Percentiles rank a stretch among this genome's conserved stretches.
Evolutionary conservation across 2,329 filamentous ascomycete species (phyloP).

Genomic region (Neofusicoccum umdonicola): DNA sequence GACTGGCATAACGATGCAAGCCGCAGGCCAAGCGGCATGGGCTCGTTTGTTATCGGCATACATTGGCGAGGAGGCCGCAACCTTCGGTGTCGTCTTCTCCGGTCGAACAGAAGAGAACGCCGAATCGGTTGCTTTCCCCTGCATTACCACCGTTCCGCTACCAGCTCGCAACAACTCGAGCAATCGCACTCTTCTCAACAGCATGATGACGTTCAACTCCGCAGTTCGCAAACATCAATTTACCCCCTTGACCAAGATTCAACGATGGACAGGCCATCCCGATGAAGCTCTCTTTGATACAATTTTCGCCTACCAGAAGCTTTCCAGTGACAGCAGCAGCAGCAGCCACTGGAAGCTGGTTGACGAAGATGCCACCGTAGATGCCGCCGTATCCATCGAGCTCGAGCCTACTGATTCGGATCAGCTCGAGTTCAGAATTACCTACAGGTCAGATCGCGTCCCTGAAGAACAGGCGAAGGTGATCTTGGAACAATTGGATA

Average conservation of each 20-base stretch:
- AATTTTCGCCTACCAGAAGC: slow-evolving; percentile 77
- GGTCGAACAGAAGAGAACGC: slow-evolving; percentile 65
- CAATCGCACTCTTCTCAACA: slow-evolving; percentile 57
- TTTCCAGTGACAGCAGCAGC: slow-evolving; percentile 29
- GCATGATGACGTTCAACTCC: slow-evolving; percentile 65
- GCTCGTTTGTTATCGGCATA: slow-evolving; percentile 71
- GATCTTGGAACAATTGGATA: slow-evolving; percentile 70
- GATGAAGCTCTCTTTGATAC: slow-evolving; percentile 76
- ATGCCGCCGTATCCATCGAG: slow-evolving; percentile 74
- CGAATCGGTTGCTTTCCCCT: slow-evolving; percentile 66
- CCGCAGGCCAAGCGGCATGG: slow-evolving; percentile 76
- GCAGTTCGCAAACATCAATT: slow-evolving; percentile 68
- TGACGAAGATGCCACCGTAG: slow-evolving; percentile 66
- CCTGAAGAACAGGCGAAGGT: slow-evolving; percentile 66
- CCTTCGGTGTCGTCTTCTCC: slow-evolving; percentile 79
- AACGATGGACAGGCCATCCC: slow-evolving; percentile 66
- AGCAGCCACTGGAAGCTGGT: slow-evolving; percentile 56
- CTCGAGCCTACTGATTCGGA: slow-evolving; percentile 57
- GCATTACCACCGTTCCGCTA: slow-evolving; percentile 77
- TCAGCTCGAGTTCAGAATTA: slow-evolving; percentile 62
- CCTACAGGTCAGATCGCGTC: slow-evolving; percentile 62
- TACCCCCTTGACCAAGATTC: slow-evolving; percentile 67
- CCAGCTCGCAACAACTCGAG: slow-evolving; percentile 55
- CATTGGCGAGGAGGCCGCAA: slow-evolving; percentile 68
- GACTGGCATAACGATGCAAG: slow-evolving; percentile 70